phyloP scores from a whole-genome alignment of 352 stramenopile genomes.

The Globisporangium viniferum region DNA sequence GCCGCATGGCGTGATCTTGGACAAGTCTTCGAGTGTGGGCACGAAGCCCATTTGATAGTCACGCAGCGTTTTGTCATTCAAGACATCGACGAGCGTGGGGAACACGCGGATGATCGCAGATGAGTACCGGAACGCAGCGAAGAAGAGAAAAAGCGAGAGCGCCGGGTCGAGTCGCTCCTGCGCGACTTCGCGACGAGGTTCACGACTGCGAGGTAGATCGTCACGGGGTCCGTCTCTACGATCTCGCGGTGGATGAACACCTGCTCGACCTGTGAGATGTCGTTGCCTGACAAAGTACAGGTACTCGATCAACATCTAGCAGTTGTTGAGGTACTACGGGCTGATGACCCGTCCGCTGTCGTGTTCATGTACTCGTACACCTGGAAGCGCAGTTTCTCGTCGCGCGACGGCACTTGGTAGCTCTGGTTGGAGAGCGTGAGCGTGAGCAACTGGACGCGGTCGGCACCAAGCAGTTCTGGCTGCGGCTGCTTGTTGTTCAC shows the following conservation, averaged over 20 bases:
- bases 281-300: slow-evolving; percentile 20
- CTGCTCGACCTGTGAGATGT: slow-evolving; percentile 22
- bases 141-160: slow-evolving; percentile 27
- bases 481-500: slow-evolving; percentile 4
- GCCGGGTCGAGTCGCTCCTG: slow-evolving; percentile 34
- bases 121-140: slow-evolving; percentile 22
- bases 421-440: slow-evolving; percentile 10
- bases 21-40: neutral
- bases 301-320: slow-evolving; percentile 35
- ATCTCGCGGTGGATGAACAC: slow-evolving; percentile 31
- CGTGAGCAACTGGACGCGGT: slow-evolving; percentile 8
- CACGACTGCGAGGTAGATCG: slow-evolving; percentile 29
- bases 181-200: slow-evolving; percentile 24
- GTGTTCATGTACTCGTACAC: too few species aligned
- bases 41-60: slow-evolving; percentile 10
- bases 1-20: slow-evolving; percentile 13
- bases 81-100: neutral
- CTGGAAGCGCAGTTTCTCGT: too few species aligned
- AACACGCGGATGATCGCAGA: slow-evolving; percentile 4
- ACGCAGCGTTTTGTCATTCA: slow-evolving; percentile 8
- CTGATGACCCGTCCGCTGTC: too few species aligned
- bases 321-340: slow-evolving; percentile 34
- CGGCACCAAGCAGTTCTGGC: neutral
- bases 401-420: slow-evolving; percentile 10
- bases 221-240: slow-evolving; percentile 29